phyloP scores from a whole-genome alignment of 495 filamentous ascomycete species.

The Thermothielavioides terrestris region DNA sequence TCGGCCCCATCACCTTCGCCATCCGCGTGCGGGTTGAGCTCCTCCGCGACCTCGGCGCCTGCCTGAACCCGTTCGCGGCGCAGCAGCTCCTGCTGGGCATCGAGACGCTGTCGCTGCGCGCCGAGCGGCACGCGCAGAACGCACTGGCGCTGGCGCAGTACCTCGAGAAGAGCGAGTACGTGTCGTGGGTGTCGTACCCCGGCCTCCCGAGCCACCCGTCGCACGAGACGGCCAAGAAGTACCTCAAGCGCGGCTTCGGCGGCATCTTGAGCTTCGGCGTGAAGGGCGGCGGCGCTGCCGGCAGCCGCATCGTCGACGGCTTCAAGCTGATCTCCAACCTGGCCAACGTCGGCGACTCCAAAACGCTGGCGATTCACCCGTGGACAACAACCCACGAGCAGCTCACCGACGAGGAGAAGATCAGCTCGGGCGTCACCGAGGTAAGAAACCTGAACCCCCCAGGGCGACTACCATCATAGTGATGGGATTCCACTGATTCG shows the following conservation, averaged over 20 bases:
- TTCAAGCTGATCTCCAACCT: conserved; percentile 94
- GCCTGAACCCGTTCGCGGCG: conserved; percentile 89
- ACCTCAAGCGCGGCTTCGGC: conserved; percentile 78
- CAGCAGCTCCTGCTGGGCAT: conserved; percentile 86
- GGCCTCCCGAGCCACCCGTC: conserved; percentile 75
- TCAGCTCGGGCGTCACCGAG: conserved; percentile 75
- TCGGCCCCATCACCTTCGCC: conserved; percentile 74
- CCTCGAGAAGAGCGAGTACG: conserved; percentile 73
- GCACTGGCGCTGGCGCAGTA: conserved; percentile 73
- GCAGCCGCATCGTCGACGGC: conserved; percentile 80
- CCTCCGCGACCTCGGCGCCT: conserved; percentile 75
- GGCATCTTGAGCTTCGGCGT: conserved; percentile 91
- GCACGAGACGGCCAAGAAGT: conserved; percentile 80
- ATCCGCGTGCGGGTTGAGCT: conserved; percentile 73
- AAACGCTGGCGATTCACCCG: conserved; percentile 94
- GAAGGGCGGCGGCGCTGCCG: conserved; percentile 75
- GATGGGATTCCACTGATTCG: too few relatives aligned
- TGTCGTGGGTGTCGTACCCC: conserved; percentile 91
- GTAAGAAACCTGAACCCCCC: too few relatives aligned
- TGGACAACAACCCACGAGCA: conserved; percentile 97
- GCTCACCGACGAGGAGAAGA: conserved; percentile 72
- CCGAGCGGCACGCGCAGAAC: conserved; percentile 83
- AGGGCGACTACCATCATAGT: background rate
- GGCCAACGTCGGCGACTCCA: conserved; percentile 69
- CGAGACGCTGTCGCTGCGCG: conserved; percentile 81